Conservation (phyloP, 805 yeast species). For the Wickerhamomyces hampshirensis region DNA sequence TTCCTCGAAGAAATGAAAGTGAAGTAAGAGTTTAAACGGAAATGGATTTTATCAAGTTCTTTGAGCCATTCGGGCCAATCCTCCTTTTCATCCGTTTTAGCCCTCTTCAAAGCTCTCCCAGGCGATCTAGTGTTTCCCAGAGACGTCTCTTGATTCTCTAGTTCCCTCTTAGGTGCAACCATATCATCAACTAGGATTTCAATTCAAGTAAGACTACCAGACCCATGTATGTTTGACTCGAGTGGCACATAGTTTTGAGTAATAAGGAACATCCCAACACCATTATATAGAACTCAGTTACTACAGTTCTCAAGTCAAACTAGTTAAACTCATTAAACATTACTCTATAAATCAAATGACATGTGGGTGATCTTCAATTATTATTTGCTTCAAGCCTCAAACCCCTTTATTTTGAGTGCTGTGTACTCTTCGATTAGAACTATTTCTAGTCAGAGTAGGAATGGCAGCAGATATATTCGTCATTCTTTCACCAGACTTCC, state of each 20-base stretch:
- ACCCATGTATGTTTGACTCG: no score
- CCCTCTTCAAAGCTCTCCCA: conserved; percentile 1
- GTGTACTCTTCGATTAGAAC: conserved; percentile 7
- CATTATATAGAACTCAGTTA: no score
- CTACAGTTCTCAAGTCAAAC: no score
- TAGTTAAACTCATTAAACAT: no score
- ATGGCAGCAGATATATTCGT: conserved; percentile 30
- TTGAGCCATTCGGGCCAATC: conserved; percentile 29
- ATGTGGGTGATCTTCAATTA: neutral
- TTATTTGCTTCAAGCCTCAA: neutral
- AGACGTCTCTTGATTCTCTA: neutral
- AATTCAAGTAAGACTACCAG: no score
- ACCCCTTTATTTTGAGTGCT: neutral
- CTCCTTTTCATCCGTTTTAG: conserved; percentile 4
- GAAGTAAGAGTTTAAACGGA: conserved; percentile 52
- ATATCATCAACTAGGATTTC: no score
- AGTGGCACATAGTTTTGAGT: no score
- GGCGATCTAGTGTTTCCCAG: neutral
- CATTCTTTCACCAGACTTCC: conserved; percentile 54
- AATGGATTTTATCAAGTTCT: conserved; percentile 44
- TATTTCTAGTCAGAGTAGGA: conserved; percentile 21
- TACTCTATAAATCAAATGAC: no score
- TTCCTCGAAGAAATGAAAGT: conserved; percentile 59
- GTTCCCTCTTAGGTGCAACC: neutral
- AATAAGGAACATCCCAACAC: no score